These are phyloP conservation scores for Starmerella powellii DNA, from an alignment of 805 yeast species.

Conservation along the genomic window DNA sequence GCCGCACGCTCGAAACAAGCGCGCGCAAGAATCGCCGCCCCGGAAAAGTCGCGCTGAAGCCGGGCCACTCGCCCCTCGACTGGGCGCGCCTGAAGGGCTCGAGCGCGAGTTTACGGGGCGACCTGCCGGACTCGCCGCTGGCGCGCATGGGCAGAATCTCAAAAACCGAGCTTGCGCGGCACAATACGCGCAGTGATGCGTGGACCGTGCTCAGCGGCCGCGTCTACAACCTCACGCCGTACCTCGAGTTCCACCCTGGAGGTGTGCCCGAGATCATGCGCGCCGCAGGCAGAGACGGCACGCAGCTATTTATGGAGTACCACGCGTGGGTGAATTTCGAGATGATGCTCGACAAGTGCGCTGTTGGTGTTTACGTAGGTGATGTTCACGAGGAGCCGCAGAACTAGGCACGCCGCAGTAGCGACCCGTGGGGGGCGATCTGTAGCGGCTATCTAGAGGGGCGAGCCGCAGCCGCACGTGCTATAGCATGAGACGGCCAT, in stretches of 20 bases:
- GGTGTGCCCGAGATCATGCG: conserved; percentile 67
- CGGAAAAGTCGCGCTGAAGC: conserved; percentile 46
- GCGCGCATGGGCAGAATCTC: conserved; percentile 28
- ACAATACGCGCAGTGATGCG: conserved; percentile 51
- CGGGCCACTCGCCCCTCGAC: conserved; percentile 77
- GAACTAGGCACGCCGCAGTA: too few relatives aligned
- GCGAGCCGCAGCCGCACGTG: too few relatives aligned
- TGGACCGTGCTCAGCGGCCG: conserved; percentile 76
- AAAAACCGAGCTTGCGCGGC: conserved; percentile 46
- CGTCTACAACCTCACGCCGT: conserved; percentile 78
- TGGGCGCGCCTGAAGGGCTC: conserved; percentile 57
- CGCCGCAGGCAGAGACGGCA: conserved; percentile 77
- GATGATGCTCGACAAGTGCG: conserved; percentile 62
- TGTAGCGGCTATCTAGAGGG: too few relatives aligned
- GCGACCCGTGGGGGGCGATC: too few relatives aligned
- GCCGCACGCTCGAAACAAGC: conserved; percentile 4
- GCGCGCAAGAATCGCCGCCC: conserved; percentile 7
- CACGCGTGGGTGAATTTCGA: conserved; percentile 79
- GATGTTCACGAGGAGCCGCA: background rate
- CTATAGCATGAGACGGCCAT: too few relatives aligned
- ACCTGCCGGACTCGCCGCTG: conserved; percentile 1
- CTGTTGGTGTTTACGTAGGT: conserved; percentile 45
- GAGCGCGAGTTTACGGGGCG: conserved; percentile 35
- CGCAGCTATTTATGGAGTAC: conserved; percentile 52
- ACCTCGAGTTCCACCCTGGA: conserved; percentile 84